These are phyloP conservation scores for Crotalaria pallida DNA, from an alignment of 306 rosid species.

Conservation along the genomic window DNA sequence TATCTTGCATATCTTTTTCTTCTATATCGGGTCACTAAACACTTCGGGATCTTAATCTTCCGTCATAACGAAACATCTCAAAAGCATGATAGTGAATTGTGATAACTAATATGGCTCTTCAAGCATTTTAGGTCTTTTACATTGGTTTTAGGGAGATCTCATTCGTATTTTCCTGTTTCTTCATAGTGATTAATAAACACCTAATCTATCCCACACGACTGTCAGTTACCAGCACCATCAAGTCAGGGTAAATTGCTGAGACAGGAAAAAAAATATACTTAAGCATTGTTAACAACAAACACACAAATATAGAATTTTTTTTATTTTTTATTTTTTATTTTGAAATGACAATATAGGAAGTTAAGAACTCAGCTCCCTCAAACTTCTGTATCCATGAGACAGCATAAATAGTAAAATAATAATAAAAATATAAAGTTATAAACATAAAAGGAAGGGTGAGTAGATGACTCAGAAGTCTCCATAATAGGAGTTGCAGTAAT, in stretches of 20 bases:
- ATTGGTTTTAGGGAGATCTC: not conserved
- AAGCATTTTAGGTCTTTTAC: not conserved
- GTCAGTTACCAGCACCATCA: not conserved
- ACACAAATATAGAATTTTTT: constrained; percentile 12
- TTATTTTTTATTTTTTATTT: too few species aligned
- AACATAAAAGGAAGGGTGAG: not conserved
- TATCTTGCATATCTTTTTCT: not conserved
- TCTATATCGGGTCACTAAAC: not conserved
- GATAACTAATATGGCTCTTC: not conserved
- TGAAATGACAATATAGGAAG: too few species aligned
- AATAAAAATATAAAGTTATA: not conserved
- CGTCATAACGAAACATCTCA: not conserved
- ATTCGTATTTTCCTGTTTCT: not conserved
- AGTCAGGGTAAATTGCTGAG: not conserved
- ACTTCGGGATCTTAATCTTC: not conserved
- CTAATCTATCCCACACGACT: not conserved
- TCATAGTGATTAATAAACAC: not conserved
- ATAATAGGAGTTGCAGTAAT: too few species aligned
- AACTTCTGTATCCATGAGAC: not conserved
- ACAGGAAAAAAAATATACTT: not conserved
- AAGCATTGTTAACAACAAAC: not conserved
- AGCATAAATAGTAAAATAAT: not conserved
- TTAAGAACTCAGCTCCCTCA: not conserved
- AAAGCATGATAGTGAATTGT: not conserved
- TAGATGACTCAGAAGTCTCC: too few species aligned